Conservation (phyloP, 2,329 filamentous ascomycete genomes). For the Xylariaceae sp. region DNA sequence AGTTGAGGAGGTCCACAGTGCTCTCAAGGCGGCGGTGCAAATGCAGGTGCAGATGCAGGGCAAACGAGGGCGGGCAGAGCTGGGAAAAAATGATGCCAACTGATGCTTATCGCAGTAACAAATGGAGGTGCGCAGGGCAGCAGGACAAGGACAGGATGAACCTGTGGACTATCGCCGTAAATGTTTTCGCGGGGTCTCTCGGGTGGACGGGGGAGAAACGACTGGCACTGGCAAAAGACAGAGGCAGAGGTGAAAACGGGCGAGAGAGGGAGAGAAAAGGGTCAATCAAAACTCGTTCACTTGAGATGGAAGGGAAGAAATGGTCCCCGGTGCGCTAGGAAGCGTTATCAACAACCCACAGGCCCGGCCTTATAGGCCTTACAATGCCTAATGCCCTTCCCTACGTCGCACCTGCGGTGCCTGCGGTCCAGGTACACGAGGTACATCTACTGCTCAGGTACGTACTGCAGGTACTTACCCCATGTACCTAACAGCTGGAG, state of each 20-base stretch:
- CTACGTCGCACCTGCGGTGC: neutral
- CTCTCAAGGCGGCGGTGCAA: constrained; percentile 12
- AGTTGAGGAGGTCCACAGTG: constrained; percentile 16
- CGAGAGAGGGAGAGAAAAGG: constrained; percentile 24
- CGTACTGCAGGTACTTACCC: neutral
- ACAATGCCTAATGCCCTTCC: neutral
- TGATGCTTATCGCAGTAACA: constrained; percentile 24
- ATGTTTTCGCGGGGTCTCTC: constrained; percentile 28
- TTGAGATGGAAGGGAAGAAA: constrained; percentile 25
- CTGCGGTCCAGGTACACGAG: neutral
- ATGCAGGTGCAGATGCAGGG: constrained; percentile 11
- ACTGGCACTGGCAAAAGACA: constrained; percentile 6
- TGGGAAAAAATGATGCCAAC: constrained; percentile 19
- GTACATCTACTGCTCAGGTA: neutral
- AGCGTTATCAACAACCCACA: constrained; percentile 1
- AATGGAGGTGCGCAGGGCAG: constrained; percentile 20
- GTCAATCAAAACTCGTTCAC: constrained; percentile 26
- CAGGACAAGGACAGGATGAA: constrained; percentile 3
- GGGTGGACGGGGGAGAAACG: constrained; percentile 12
- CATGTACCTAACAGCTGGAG: neutral
- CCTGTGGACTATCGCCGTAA: constrained; percentile 24
- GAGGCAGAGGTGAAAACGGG: constrained; percentile 8
- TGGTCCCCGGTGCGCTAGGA: constrained; percentile 5
- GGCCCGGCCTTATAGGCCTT: neutral
- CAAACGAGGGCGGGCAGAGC: constrained; percentile 2